A percentile compares a stretch with the other conserved stretches of the same genome.
These are phyloP conservation scores for Termitomyces titanicus DNA, from an alignment of 768 basidiomycete genomes.

Conservation along the genomic window DNA sequence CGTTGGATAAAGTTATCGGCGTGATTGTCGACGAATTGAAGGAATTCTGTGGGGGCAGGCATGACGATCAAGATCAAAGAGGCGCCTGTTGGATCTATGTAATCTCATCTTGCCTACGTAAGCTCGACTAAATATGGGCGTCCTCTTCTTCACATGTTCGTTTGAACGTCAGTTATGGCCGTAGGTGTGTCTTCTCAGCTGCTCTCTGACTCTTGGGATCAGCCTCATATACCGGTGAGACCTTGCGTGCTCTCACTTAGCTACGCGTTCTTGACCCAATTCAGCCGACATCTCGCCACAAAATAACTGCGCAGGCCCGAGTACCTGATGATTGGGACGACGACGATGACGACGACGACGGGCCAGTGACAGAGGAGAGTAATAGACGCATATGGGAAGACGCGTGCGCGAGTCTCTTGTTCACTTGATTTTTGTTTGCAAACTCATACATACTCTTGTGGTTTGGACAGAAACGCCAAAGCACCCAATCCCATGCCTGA, in stretches of 20 bases:
- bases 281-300: slow-evolving; percentile 11
- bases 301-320: slow-evolving; percentile 1
- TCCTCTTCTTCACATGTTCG: not conserved
- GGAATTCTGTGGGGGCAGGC: slow-evolving; percentile 47
- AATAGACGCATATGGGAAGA: slow-evolving; percentile 63
- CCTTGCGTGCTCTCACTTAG: not conserved
- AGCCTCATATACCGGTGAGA: slow-evolving; percentile 14
- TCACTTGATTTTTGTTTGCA: not conserved
- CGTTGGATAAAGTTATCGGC: slow-evolving; percentile 73
- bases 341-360: slow-evolving; percentile 23
- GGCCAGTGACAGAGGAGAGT: slow-evolving; percentile 28
- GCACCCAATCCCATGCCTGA: slow-evolving; percentile 66
- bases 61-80: slow-evolving; percentile 22
- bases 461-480: slow-evolving; percentile 46
- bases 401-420: slow-evolving; percentile 48
- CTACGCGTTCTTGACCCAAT: not conserved
- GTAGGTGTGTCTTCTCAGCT: slow-evolving; percentile 14
- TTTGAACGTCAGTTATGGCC: slow-evolving; percentile 5
- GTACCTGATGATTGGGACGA: slow-evolving; percentile 28
- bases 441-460: not conserved
- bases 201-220: slow-evolving; percentile 19
- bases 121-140: slow-evolving; percentile 2
- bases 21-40: slow-evolving; percentile 62
- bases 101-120: slow-evolving; percentile 13
- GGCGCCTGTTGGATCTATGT: not conserved